phyloP scores from a whole-genome alignment of 768 basidiomycete genomes.

The Lactarius hengduanensis region DNA sequence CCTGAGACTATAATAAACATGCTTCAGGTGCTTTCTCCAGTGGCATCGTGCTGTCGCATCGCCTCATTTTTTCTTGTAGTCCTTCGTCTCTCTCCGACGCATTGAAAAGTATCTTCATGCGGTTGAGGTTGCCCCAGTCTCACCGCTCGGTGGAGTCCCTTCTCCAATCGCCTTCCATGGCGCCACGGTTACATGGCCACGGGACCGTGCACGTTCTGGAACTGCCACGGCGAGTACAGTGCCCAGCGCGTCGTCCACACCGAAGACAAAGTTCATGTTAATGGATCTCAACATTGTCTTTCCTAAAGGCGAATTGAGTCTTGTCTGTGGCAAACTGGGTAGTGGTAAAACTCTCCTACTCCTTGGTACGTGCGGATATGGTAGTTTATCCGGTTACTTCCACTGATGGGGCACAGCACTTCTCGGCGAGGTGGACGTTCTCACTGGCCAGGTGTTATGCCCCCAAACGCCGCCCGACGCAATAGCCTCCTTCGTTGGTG shows the following conservation, averaged over 20 bases:
- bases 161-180: slow-evolving; percentile 71
- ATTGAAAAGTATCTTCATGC: slow-evolving; percentile 86
- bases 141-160: slow-evolving; percentile 54
- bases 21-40: slow-evolving; percentile 57
- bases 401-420: slow-evolving; percentile 49
- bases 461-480: slow-evolving; percentile 84
- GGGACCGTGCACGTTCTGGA: slow-evolving; percentile 51
- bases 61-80: slow-evolving; percentile 39
- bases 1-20: slow-evolving; percentile 91
- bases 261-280: slow-evolving; percentile 74
- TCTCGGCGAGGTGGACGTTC: slow-evolving; percentile 83
- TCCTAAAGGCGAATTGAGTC: slow-evolving; percentile 72
- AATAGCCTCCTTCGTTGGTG: slow-evolving; percentile 56
- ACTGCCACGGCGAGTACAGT: slow-evolving; percentile 39
- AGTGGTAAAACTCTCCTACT: slow-evolving; percentile 86
- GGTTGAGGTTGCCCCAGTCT: slow-evolving; percentile 66
- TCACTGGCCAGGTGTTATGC: slow-evolving; percentile 77
- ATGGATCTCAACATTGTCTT: slow-evolving; percentile 77
- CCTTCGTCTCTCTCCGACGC: slow-evolving; percentile 80
- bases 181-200: slow-evolving; percentile 90
- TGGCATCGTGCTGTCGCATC: neutral
- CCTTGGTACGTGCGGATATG: slow-evolving; percentile 44
- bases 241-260: slow-evolving; percentile 65
- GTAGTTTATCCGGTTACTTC: neutral
- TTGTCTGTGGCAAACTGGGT: slow-evolving; percentile 88